Evolutionary conservation across 73 alveolate genomes (phyloP).

Genomic region (Blepharisma stoltei): DNA sequence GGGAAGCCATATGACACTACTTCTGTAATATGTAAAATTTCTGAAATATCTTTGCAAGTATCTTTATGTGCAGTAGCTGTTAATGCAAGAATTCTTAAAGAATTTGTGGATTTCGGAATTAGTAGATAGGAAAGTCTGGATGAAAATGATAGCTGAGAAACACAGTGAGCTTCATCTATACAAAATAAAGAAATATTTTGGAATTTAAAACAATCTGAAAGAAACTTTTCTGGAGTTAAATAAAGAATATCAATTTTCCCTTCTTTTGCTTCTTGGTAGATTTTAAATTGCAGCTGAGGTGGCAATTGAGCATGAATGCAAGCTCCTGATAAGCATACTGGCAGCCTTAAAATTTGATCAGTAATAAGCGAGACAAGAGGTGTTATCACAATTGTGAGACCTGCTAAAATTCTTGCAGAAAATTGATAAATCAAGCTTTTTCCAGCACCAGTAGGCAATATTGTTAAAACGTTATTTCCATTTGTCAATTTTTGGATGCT

Average conservation of each 20-base stretch:
- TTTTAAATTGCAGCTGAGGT: conserved; percentile 58
- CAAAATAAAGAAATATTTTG: conserved; percentile 81
- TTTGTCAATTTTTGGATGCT: conserved; percentile 38
- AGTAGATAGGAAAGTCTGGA: conserved; percentile 87
- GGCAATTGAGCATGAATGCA: conserved; percentile 83
- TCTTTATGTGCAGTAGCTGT: conserved; percentile 85
- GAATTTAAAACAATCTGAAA: conserved; percentile 74
- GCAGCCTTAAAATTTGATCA: conserved; percentile 81
- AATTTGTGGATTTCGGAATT: conserved; percentile 57
- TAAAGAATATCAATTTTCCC: conserved; percentile 68
- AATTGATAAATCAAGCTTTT: conserved; percentile 84
- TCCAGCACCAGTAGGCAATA: conserved; percentile 97
- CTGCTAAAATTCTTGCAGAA: conserved; percentile 80
- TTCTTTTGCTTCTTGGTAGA: conserved; percentile 63
- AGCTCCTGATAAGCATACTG: conserved; percentile 82
- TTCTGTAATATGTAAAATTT: conserved; percentile 35
- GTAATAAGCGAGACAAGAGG: conserved; percentile 80
- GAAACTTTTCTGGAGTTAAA: conserved; percentile 79
- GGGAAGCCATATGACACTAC: conserved; percentile 25
- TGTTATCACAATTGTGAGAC: conserved; percentile 81
- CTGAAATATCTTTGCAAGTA: conserved; percentile 67
- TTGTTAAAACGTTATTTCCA: conserved; percentile 82
- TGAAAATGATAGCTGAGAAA: conserved; percentile 83
- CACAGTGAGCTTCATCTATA: conserved; percentile 93
- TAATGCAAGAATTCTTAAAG: conserved; percentile 73